Conservation (phyloP, 192 early-diverging fungal genomes). For the Entomortierella lignicola region DNA sequence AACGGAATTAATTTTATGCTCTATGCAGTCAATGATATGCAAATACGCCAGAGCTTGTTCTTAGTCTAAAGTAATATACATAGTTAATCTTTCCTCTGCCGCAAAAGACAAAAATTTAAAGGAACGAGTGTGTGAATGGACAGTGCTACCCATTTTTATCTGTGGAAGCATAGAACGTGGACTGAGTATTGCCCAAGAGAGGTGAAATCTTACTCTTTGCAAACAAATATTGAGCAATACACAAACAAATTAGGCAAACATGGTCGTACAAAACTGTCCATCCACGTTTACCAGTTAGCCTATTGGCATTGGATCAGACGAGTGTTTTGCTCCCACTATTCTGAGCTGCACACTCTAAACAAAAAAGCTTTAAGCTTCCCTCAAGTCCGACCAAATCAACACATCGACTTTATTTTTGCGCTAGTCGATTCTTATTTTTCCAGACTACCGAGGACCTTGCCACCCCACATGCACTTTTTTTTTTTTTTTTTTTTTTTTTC, state of each 20-base stretch:
- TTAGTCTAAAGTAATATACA: no score
- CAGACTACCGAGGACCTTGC: no score
- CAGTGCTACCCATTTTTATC: background rate
- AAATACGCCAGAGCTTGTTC: no score
- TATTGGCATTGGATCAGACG: background rate
- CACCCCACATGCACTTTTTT: no score
- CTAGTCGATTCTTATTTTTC: no score
- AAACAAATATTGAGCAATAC: background rate
- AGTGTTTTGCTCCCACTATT: background rate
- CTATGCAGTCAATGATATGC: no score
- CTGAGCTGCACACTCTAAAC: no score
- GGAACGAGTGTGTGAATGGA: background rate
- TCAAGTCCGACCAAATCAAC: background rate
- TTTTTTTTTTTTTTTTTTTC: no score
- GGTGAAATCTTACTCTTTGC: background rate
- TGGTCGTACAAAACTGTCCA: background rate
- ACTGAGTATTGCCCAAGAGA: background rate
- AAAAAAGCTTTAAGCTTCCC: no score
- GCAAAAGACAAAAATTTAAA: no score
- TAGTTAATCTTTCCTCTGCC: background rate
- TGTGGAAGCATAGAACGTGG: background rate
- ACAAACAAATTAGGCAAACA: background rate
- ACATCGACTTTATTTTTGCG: background rate
- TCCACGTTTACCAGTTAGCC: background rate
- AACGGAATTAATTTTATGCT: no score